phyloP scores from a whole-genome alignment of 495 filamentous ascomycete species.

The Tuber magnatum region DNA sequence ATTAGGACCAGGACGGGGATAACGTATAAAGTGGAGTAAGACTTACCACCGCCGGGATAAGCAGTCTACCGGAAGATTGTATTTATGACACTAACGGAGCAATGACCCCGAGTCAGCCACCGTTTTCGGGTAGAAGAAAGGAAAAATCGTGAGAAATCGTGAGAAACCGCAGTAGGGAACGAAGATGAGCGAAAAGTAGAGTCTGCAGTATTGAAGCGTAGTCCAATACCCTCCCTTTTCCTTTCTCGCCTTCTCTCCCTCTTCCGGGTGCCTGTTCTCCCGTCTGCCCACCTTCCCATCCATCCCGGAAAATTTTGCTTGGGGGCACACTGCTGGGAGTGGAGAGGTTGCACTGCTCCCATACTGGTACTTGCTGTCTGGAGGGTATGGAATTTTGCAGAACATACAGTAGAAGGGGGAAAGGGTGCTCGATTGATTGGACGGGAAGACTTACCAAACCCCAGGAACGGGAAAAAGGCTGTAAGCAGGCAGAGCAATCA shows the following conservation, averaged over 20 bases:
- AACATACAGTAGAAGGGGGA: not conserved
- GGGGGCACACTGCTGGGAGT: not conserved
- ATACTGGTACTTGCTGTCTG: not conserved
- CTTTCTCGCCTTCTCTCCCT: not conserved
- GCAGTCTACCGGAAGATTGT: not conserved
- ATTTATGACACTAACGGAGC: not conserved
- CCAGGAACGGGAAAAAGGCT: conserved; percentile 10
- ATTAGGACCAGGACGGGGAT: not conserved
- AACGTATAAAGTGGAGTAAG: not conserved
- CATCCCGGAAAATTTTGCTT: not conserved
- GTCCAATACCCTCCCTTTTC: not conserved
- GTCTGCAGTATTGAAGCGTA: not conserved
- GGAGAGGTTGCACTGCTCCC: not conserved
- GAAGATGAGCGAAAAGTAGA: not conserved
- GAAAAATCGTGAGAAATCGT: not conserved
- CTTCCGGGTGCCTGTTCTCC: not conserved
- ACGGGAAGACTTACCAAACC: conserved; percentile 19
- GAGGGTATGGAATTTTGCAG: not conserved
- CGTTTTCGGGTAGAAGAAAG: not conserved
- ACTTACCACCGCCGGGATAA: not conserved
- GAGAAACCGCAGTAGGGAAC: not conserved
- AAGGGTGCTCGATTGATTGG: conserved; percentile 24
- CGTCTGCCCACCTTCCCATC: not conserved
- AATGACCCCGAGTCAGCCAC: not conserved
- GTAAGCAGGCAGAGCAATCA: not conserved